Conservation (phyloP, 768 basidiomycete species). For the Mycena vulgaris region DNA sequence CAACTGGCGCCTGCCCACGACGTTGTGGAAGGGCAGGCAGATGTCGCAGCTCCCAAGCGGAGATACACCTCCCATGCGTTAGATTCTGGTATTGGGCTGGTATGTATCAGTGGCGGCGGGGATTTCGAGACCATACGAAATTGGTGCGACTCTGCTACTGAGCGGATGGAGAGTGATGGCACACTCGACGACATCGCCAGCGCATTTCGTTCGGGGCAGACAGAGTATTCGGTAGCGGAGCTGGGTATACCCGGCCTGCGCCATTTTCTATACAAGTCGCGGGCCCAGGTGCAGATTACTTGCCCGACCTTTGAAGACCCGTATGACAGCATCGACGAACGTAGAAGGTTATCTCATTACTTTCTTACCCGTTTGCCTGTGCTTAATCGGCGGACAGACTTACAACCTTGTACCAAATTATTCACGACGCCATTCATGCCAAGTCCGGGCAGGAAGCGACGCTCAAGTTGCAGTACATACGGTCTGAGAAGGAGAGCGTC, state of each 20-base stretch:
- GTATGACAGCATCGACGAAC: conserved; percentile 75
- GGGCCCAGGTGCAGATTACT: conserved; percentile 91
- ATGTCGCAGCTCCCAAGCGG: conserved; percentile 15
- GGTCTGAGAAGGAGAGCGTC: conserved; percentile 88
- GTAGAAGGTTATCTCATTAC: conserved; percentile 65
- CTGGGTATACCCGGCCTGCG: conserved; percentile 91
- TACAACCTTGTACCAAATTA: conserved; percentile 87
- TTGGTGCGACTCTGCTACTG: conserved; percentile 80
- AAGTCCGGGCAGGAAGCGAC: conserved; percentile 87
- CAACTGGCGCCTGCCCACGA: conserved; percentile 36
- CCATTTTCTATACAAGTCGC: conserved; percentile 96
- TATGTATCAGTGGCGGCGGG: conserved; percentile 85
- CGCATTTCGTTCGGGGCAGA: conserved; percentile 63
- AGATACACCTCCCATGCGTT: conserved; percentile 26
- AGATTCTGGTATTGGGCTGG: conserved; percentile 70
- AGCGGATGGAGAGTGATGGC: conserved; percentile 80
- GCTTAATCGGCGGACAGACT: conserved; percentile 62
- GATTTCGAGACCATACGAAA: conserved; percentile 88
- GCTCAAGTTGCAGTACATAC: conserved; percentile 89
- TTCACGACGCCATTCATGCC: conserved; percentile 93
- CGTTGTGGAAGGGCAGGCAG: not conserved
- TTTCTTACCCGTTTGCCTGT: not conserved
- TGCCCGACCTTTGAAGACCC: conserved; percentile 89
- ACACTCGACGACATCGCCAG: conserved; percentile 65
- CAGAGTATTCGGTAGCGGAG: conserved; percentile 79